These are phyloP conservation scores for Cardiospermum halicacabum DNA, from an alignment of 345 rosid species.

Conservation along the genomic window DNA sequence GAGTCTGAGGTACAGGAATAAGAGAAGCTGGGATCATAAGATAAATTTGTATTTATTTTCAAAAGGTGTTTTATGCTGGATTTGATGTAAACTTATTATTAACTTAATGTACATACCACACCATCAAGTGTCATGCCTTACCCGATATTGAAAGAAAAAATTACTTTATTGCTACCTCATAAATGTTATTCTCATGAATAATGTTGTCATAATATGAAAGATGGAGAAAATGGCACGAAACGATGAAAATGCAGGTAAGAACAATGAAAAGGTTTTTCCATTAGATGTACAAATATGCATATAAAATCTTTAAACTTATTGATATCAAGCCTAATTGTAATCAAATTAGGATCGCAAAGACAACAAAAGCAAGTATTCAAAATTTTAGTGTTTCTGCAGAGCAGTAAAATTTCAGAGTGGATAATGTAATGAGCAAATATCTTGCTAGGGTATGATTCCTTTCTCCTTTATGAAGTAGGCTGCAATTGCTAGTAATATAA, in stretches of 20 bases:
- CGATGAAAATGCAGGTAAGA: too few relatives aligned
- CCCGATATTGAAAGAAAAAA: neutral
- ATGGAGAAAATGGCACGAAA: too few relatives aligned
- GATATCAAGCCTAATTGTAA: neutral
- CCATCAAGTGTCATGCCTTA: neutral
- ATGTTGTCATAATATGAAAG: too few relatives aligned
- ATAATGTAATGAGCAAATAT: neutral
- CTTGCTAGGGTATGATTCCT: conserved; percentile 15
- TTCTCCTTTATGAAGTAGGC: conserved; percentile 30
- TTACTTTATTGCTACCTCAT: neutral
- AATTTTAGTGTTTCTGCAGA: neutral
- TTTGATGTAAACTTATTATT: neutral
- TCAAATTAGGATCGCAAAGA: neutral
- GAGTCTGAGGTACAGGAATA: neutral
- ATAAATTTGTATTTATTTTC: too few relatives aligned
- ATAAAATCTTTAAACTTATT: neutral
- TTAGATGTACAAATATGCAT: neutral
- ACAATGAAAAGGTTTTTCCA: neutral
- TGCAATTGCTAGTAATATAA: conserved; percentile 36
- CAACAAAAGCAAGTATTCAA: neutral
- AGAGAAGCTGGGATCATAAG: neutral
- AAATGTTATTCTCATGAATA: neutral
- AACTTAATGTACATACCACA: neutral
- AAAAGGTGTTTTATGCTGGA: neutral
- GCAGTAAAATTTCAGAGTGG: neutral